Conservation (phyloP, 164 flowering plant species). For the Litsea cubeba region DNA sequence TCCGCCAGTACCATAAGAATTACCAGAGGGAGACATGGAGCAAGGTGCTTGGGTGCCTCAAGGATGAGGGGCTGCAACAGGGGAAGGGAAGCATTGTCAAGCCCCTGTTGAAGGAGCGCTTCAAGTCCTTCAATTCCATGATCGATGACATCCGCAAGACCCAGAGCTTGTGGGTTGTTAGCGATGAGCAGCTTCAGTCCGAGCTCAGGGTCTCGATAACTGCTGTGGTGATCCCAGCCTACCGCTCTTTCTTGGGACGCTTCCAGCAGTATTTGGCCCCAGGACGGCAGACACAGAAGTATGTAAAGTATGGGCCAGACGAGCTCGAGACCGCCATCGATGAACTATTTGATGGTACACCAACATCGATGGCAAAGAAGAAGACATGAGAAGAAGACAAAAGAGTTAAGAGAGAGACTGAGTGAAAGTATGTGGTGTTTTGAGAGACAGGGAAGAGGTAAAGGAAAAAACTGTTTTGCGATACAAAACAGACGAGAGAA, state of each 20-base stretch:
- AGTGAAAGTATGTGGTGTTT: no score
- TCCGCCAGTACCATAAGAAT: slow-evolving; percentile 69
- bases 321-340: slow-evolving; percentile 77
- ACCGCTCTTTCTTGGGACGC: slow-evolving; percentile 76
- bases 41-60: slow-evolving; percentile 45
- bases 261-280: slow-evolving; percentile 56
- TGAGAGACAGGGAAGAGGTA: no score
- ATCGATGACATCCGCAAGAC: slow-evolving; percentile 83
- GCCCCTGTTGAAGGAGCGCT: slow-evolving; percentile 67
- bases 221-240: slow-evolving; percentile 80
- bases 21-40: slow-evolving; percentile 86
- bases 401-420: background rate
- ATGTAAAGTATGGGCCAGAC: slow-evolving; percentile 79
- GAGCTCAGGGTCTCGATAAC: slow-evolving; percentile 81
- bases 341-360: slow-evolving; percentile 73
- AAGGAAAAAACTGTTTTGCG: no score
- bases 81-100: slow-evolving; percentile 49
- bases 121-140: slow-evolving; percentile 62
- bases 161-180: slow-evolving; percentile 80
- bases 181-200: slow-evolving; percentile 81
- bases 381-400: slow-evolving; percentile 16
- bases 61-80: slow-evolving; percentile 50
- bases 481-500: no score
- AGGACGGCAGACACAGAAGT: slow-evolving; percentile 67
- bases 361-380: slow-evolving; percentile 50